These are phyloP conservation scores for Galerina sulciceps DNA, from an alignment of 768 basidiomycete genomes.

Conservation along the genomic window DNA sequence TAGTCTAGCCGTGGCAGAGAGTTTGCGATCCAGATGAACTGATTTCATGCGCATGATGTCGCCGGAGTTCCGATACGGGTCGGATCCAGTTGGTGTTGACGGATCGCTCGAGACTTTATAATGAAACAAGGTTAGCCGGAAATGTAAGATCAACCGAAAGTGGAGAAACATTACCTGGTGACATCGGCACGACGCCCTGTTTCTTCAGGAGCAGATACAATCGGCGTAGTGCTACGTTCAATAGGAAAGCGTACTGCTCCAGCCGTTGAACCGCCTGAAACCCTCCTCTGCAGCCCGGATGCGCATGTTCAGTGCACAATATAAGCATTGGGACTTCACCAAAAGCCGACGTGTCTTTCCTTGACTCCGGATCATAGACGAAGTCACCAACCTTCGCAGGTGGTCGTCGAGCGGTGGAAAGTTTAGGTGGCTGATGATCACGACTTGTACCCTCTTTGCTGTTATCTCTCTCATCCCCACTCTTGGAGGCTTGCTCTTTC, in stretches of 20 bases:
- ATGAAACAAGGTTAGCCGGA: constrained; percentile 11
- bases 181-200: constrained; percentile 86
- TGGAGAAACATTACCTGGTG: constrained; percentile 57
- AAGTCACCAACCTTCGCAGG: constrained; percentile 84
- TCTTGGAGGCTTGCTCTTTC: constrained; percentile 59
- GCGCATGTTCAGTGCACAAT: constrained; percentile 79
- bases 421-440: constrained; percentile 57
- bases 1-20: constrained; percentile 89
- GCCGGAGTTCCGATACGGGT: constrained; percentile 82
- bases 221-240: constrained; percentile 93
- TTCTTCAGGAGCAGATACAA: constrained; percentile 87
- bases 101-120: constrained; percentile 30
- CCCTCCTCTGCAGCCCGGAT: constrained; percentile 66
- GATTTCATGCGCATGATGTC: constrained; percentile 97
- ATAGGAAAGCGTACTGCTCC: constrained; percentile 96
- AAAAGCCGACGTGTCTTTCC: constrained; percentile 70
- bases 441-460: constrained; percentile 27
- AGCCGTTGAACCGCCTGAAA: constrained; percentile 92
- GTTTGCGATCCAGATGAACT: constrained; percentile 92
- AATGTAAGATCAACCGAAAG: constrained; percentile 2
- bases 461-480: constrained; percentile 54
- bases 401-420: constrained; percentile 68
- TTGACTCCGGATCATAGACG: constrained; percentile 73
- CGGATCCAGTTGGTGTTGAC: constrained; percentile 48
- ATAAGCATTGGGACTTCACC: constrained; percentile 75